A percentile compares a stretch with the other conserved stretches of the same genome.
phyloP scores from a whole-genome alignment of 148 eudicot species.

The Diospyros lotus region DNA sequence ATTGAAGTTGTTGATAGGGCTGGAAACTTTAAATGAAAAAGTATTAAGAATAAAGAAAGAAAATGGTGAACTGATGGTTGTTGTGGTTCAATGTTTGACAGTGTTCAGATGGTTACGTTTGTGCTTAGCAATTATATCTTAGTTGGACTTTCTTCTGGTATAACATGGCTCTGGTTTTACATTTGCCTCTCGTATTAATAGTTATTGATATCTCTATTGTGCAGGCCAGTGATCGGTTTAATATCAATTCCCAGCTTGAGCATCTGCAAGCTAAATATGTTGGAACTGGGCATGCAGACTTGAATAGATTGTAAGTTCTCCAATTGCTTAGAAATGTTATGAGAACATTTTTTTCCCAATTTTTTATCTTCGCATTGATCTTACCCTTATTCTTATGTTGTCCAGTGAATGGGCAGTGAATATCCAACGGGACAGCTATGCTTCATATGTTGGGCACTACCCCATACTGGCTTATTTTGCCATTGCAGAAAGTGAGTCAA shows the following conservation, averaged over 20 bases:
- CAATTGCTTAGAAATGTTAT: neutral
- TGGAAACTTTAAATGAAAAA: neutral
- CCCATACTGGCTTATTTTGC: slow-evolving; percentile 92
- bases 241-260: slow-evolving; percentile 96
- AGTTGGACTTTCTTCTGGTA: slow-evolving; percentile 2
- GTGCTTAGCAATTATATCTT: neutral
- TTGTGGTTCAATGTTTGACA: neutral
- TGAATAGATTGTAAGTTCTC: slow-evolving; percentile 73
- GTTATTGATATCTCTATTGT: neutral
- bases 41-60: neutral
- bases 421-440: slow-evolving; percentile 93
- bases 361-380: neutral
- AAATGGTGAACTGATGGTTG: neutral
- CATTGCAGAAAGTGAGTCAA: slow-evolving; percentile 90
- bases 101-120: neutral
- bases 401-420: slow-evolving; percentile 95
- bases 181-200: neutral
- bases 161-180: neutral
- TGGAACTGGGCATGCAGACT: slow-evolving; percentile 92
- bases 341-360: neutral
- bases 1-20: neutral
- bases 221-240: slow-evolving; percentile 98
- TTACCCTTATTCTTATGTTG: neutral
- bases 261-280: slow-evolving; percentile 97
- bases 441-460: slow-evolving; percentile 89